Evolutionary conservation across 2,329 filamentous ascomycete genomes (phyloP).

Genomic region (Neonectria magnoliae): DNA sequence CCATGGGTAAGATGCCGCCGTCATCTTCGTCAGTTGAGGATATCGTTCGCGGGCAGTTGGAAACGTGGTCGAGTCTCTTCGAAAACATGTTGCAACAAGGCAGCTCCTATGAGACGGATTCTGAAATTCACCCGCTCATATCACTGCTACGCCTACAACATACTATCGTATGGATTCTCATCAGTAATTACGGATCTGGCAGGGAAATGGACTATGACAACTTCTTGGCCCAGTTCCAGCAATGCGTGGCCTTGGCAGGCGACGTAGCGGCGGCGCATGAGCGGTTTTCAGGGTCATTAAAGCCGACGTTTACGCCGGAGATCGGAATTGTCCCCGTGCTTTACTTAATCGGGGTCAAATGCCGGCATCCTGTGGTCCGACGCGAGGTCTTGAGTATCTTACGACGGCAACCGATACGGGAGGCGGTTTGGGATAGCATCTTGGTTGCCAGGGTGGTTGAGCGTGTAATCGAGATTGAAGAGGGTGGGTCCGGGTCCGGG

Average conservation of each 20-base stretch:
- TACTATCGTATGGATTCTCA: slow-evolving; percentile 37
- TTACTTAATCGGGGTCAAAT: slow-evolving; percentile 50
- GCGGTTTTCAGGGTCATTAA: slow-evolving; percentile 33
- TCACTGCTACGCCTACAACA: slow-evolving; percentile 47
- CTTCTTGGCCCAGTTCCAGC: slow-evolving; percentile 44
- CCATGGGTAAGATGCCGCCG: slow-evolving; percentile 17
- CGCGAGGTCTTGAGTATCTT: slow-evolving; percentile 44
- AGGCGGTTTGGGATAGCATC: slow-evolving; percentile 49
- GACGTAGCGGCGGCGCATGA: slow-evolving; percentile 37
- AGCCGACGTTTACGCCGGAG: slow-evolving; percentile 45
- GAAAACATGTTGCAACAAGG: slow-evolving; percentile 37
- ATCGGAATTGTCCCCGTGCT: slow-evolving; percentile 44
- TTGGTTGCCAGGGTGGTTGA: slow-evolving; percentile 44
- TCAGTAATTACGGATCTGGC: slow-evolving; percentile 31
- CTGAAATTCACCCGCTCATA: slow-evolving; percentile 31
- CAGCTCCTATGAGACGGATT: slow-evolving; percentile 18
- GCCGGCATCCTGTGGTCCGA: slow-evolving; percentile 46
- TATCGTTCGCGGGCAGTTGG: slow-evolving; percentile 35
- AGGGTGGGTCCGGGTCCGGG: slow-evolving; percentile 26
- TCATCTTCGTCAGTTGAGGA: slow-evolving; percentile 15
- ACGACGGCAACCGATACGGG: slow-evolving; percentile 39
- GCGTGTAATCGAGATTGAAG: slow-evolving; percentile 50
- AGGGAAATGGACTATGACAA: slow-evolving; percentile 45
- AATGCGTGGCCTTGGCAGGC: slow-evolving; percentile 39
- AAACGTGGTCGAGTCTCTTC: slow-evolving; percentile 43